These are phyloP conservation scores for Pichia terricola DNA, from an alignment of 1,139 yeast genomes.

Conservation along the genomic window DNA sequence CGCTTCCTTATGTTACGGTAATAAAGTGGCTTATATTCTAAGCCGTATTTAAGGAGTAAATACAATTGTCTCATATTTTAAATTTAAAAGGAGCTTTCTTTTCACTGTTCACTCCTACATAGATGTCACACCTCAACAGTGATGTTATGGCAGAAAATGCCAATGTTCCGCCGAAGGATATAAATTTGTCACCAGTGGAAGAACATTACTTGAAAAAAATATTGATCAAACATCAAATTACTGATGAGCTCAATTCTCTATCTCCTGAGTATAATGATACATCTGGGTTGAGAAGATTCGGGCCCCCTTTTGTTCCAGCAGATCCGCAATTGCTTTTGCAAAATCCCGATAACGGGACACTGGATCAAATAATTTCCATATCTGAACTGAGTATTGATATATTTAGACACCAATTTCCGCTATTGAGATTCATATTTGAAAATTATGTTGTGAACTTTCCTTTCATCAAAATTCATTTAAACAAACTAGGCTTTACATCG, in stretches of 20 bases:
- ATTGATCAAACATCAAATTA: conserved; percentile 52
- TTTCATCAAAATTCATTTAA: conserved; percentile 40
- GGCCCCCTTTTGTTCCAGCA: conserved; percentile 53
- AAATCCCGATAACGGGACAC: conserved; percentile 4
- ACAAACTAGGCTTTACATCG: conserved; percentile 17
- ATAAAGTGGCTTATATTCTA: no score
- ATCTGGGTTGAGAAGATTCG: conserved; percentile 54
- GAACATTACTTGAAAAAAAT: conserved; percentile 84
- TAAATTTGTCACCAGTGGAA: conserved; percentile 29
- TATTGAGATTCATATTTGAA: conserved; percentile 55
- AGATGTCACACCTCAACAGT: conserved; percentile 8
- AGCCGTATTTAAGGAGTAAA: no score
- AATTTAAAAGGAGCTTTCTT: no score
- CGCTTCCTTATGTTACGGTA: no score
- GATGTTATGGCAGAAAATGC: conserved; percentile 2
- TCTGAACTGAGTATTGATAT: conserved; percentile 14
- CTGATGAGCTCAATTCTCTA: conserved; percentile 49
- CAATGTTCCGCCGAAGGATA: no score
- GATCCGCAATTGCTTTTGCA: conserved; percentile 24
- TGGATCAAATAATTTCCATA: conserved; percentile 12
- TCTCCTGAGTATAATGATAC: conserved; percentile 37
- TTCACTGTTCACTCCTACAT: no score
- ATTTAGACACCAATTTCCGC: conserved; percentile 41
- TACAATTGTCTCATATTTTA: no score
- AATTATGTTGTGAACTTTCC: conserved; percentile 65